Evolutionary conservation across 208 protist species (phyloP).

Genomic region (Trypanosoma scelopori): DNA sequence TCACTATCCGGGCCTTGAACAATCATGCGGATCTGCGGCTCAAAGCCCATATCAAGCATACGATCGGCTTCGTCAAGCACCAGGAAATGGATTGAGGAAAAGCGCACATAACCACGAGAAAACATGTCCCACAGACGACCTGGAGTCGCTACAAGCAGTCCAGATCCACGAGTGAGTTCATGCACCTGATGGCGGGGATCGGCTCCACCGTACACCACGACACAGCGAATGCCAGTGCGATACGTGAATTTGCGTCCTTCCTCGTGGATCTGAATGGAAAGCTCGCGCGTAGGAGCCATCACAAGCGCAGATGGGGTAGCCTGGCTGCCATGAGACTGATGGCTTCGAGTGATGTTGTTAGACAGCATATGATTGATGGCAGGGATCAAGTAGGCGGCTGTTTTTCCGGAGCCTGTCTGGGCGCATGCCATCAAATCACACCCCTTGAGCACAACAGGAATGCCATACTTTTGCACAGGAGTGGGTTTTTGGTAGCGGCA

Average conservation of each 20-base stretch:
- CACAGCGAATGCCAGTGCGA: slow-evolving; percentile 89
- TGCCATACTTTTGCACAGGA: slow-evolving; percentile 98
- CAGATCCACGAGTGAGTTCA: slow-evolving; percentile 95
- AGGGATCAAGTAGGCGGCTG: slow-evolving; percentile 98
- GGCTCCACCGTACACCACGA: slow-evolving; percentile 98
- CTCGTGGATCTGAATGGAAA: slow-evolving; percentile 97
- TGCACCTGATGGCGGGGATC: slow-evolving; percentile 94
- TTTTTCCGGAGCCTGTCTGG: slow-evolving; percentile 99
- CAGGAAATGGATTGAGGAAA: slow-evolving; percentile 93
- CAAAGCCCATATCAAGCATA: slow-evolving; percentile 99
- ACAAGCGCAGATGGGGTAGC: slow-evolving; percentile 92
- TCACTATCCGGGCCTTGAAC: slow-evolving; percentile 94
- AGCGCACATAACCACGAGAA: slow-evolving; percentile 80
- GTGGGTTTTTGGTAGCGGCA: slow-evolving; percentile 97
- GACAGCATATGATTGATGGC: slow-evolving; percentile 92
- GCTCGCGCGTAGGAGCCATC: slow-evolving; percentile 97
- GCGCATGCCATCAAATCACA: slow-evolving; percentile 99
- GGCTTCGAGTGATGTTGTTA: slow-evolving; percentile 62
- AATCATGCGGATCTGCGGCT: slow-evolving; percentile 98
- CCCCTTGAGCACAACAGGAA: slow-evolving; percentile 92
- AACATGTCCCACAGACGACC: slow-evolving; percentile 90
- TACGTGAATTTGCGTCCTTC: slow-evolving; percentile 97
- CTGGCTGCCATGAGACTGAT: slow-evolving; percentile 44
- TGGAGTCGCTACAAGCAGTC: slow-evolving; percentile 93
- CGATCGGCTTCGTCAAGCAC: slow-evolving; percentile 98